Percentiles rank a stretch among this genome's conserved stretches.
phyloP scores from a whole-genome alignment of 1,139 yeast genomes.

The Oligophagozyma castellii region DNA sequence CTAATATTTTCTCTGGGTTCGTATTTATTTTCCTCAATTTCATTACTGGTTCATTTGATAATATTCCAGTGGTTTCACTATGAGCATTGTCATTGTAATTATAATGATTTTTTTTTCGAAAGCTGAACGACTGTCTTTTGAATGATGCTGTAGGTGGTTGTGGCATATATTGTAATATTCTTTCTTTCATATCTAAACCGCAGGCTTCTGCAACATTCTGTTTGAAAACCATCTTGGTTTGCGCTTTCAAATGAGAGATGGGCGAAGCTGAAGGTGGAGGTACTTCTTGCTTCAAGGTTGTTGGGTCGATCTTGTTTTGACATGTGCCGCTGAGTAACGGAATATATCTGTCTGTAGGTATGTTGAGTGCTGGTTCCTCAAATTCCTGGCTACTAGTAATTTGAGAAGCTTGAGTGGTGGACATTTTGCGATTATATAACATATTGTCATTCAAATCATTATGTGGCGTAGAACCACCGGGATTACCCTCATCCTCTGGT shows the following conservation, averaged over 20 bases:
- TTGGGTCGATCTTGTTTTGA: slow-evolving; percentile 18
- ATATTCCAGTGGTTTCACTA: slow-evolving; percentile 4
- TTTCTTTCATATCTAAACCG: slow-evolving; percentile 71
- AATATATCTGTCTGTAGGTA: slow-evolving; percentile 33
- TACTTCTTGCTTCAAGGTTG: slow-evolving; percentile 14
- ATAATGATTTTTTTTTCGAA: slow-evolving; percentile 21
- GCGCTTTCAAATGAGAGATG: slow-evolving; percentile 47
- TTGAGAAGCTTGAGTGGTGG: not conserved
- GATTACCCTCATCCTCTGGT: no score
- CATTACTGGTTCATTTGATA: slow-evolving; percentile 13
- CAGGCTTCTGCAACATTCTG: slow-evolving; percentile 90
- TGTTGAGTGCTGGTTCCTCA: slow-evolving; percentile 2
- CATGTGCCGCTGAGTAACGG: slow-evolving; percentile 37
- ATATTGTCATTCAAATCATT: slow-evolving; percentile 2
- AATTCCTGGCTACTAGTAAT: not conserved
- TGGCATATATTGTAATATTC: slow-evolving; percentile 81
- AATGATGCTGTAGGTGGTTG: slow-evolving; percentile 51
- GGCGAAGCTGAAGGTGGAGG: slow-evolving; percentile 38
- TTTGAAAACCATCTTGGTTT: slow-evolving; percentile 59
- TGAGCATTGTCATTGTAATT: slow-evolving; percentile 10
- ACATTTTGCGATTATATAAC: not conserved
- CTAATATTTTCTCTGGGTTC: slow-evolving; percentile 86
- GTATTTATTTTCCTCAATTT: slow-evolving; percentile 60
- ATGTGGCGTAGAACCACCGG: no score
- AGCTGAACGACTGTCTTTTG: slow-evolving; percentile 16